These are phyloP conservation scores for Boletellus sp. DNA, from an alignment of 1,284 basidiomycete species.

Conservation along the genomic window DNA sequence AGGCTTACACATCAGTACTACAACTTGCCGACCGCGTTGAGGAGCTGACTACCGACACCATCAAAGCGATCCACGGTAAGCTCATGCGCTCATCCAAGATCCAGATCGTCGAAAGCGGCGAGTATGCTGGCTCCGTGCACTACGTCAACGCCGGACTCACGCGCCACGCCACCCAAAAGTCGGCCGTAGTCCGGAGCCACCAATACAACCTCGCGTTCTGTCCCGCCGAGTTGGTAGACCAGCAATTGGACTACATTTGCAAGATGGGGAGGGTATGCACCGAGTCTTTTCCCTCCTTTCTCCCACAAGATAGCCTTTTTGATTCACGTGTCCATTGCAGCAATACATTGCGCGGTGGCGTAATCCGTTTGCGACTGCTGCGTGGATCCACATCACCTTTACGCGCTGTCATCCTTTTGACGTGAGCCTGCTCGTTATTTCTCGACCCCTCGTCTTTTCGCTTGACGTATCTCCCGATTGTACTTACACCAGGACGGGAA, in stretches of 20 bases:
- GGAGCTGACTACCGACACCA: constrained; percentile 26
- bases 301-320: not conserved
- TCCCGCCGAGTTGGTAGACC: constrained; percentile 37
- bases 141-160: constrained; percentile 38
- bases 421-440: constrained; percentile 21
- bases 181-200: constrained; percentile 34
- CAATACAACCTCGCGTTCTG: constrained; percentile 38
- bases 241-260: constrained; percentile 41
- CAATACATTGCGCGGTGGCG: constrained; percentile 37
- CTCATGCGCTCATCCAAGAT: constrained; percentile 34
- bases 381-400: constrained; percentile 43
- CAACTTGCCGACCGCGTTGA: constrained; percentile 24
- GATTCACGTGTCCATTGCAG: constrained; percentile 14
- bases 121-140: constrained; percentile 11
- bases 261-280: constrained; percentile 37
- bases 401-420: constrained; percentile 46
- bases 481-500: constrained; percentile 38
- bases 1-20: constrained; percentile 27
- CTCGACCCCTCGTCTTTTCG: not conserved
- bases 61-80: constrained; percentile 29
- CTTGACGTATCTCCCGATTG: not conserved
- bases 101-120: constrained; percentile 18
- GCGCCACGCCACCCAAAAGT: constrained; percentile 34
- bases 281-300: not conserved
- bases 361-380: constrained; percentile 43